These are phyloP conservation scores for Colletotrichum cordylinicola DNA, from an alignment of 2,329 filamentous ascomycete species.

Conservation along the genomic window DNA sequence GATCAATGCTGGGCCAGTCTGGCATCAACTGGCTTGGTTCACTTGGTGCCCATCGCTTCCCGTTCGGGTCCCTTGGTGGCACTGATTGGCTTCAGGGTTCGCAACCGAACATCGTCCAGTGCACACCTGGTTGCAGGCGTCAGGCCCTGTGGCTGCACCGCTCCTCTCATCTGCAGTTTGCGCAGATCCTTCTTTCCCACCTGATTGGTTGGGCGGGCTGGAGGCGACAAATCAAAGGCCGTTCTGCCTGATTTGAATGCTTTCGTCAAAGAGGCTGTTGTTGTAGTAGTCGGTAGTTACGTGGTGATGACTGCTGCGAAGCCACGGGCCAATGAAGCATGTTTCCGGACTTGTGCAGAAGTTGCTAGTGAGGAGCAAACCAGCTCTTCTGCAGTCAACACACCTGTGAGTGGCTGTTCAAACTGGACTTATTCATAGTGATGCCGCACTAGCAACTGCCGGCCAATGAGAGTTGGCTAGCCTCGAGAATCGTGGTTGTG, in stretches of 20 bases:
- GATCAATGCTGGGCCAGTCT: slow-evolving; percentile 15
- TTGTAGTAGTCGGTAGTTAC: not conserved
- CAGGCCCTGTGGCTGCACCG: slow-evolving; percentile 14
- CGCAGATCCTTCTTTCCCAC: not conserved
- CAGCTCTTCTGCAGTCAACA: not conserved
- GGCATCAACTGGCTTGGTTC: not conserved
- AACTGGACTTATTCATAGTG: not conserved
- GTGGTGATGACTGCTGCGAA: not conserved
- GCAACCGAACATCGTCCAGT: slow-evolving; percentile 1
- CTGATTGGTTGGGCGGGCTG: not conserved
- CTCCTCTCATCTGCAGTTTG: not conserved
- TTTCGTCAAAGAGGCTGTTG: slow-evolving; percentile 13
- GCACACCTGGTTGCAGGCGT: slow-evolving; percentile 1
- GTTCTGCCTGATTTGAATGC: not conserved
- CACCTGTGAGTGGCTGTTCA: not conserved
- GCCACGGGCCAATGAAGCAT: not conserved
- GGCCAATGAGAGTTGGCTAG: not conserved
- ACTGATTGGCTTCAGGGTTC: slow-evolving; percentile 4
- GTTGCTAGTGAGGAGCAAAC: not conserved
- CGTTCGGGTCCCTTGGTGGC: not conserved
- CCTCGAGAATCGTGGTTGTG: not conserved
- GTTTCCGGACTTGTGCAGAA: not conserved
- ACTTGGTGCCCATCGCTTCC: slow-evolving; percentile 14
- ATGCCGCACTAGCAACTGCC: not conserved
- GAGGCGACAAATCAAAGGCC: not conserved